Base-by-base conservation (phyloP, 306 rosid genomes). In the Trifolium dubium region DNA sequence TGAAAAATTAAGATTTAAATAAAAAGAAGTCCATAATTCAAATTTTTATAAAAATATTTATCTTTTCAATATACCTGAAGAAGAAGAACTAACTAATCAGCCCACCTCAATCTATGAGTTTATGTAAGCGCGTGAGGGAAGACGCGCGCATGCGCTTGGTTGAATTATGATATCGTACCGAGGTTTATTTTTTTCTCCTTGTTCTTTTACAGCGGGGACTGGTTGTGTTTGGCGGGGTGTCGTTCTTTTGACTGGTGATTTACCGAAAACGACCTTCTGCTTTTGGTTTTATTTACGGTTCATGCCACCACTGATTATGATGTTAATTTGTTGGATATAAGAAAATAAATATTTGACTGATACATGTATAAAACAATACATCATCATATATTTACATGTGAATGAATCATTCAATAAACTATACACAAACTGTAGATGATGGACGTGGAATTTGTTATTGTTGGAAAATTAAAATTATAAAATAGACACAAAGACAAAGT, bases 181-280 rank as follows among this genome's bases (percentile, higher is more conserved):
- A 19, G 29, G 68, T 58, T 10, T 43, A 14, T 51, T 68, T 18
- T 40, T 32, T 41, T 62, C 61, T 63, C 32, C n/a, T 59, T 31
- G 9, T 58, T 65, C 75, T 81, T 76, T 76, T 64, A 66, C 81
- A 76, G 85, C 81, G 15, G 34, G 56, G 75, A 76, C 65, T 15
- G 51, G 65, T 46, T 46, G 23, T 37, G 80, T 83, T 86, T 86
- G 89, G 89, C 87, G 87, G 87, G 81, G 68, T 31, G 64, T 62
- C 68, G 61, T 74, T 72, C 75, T 79, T 81, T 79, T 82, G 84
- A 79, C 82, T 14, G 5, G 29, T 8, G 35, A 14, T 35, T 56
- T 43, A 10, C 60, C 79, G 8, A 5, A 1, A 35, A 10, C 37
- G 17, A 1, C 73, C 87, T 62, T 75, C 0, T 3, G 2, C 2